These are phyloP conservation scores for Tricholoma bakamatsutake DNA, from an alignment of 768 basidiomycete genomes.

Conservation along the genomic window DNA sequence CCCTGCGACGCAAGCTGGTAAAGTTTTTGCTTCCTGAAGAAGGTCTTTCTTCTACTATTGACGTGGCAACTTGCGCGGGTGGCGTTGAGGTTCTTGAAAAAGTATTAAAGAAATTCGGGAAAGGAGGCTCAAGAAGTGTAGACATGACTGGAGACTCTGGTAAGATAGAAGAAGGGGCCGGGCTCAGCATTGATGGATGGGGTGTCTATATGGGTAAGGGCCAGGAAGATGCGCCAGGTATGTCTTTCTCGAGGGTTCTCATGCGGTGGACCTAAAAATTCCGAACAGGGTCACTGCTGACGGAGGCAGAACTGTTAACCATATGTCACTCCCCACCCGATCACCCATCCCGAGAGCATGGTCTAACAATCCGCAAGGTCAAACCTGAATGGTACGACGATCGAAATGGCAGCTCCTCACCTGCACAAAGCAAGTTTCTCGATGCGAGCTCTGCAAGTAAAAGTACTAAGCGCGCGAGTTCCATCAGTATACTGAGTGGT, in stretches of 20 bases:
- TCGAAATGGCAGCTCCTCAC: constrained; percentile 31
- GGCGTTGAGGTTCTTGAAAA: constrained; percentile 86
- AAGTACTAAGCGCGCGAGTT: constrained; percentile 86
- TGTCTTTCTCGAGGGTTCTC: not conserved
- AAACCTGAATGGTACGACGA: constrained; percentile 38
- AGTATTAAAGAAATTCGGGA: constrained; percentile 87
- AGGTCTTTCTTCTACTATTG: constrained; percentile 68
- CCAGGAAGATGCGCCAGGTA: constrained; percentile 48
- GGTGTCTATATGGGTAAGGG: constrained; percentile 70
- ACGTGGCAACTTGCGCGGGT: constrained; percentile 72
- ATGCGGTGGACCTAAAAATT: constrained; percentile 2
- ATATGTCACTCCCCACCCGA: constrained; percentile 81
- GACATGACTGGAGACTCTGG: constrained; percentile 46
- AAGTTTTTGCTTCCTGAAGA: constrained; percentile 87
- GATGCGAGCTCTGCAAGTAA: constrained; percentile 27
- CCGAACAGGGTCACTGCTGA: constrained; percentile 61
- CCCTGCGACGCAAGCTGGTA: constrained; percentile 77
- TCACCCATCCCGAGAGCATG: constrained; percentile 74
- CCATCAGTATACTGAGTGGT: constrained; percentile 90
- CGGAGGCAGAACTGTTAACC: constrained; percentile 72
- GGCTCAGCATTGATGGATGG: constrained; percentile 85
- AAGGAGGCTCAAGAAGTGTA: constrained; percentile 39
- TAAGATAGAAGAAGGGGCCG: constrained; percentile 62
- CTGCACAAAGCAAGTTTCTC: constrained; percentile 20
- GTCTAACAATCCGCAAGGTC: constrained; percentile 65